phyloP scores from a whole-genome alignment of 2,329 filamentous ascomycete species.

The Geosmithia putterillii region DNA sequence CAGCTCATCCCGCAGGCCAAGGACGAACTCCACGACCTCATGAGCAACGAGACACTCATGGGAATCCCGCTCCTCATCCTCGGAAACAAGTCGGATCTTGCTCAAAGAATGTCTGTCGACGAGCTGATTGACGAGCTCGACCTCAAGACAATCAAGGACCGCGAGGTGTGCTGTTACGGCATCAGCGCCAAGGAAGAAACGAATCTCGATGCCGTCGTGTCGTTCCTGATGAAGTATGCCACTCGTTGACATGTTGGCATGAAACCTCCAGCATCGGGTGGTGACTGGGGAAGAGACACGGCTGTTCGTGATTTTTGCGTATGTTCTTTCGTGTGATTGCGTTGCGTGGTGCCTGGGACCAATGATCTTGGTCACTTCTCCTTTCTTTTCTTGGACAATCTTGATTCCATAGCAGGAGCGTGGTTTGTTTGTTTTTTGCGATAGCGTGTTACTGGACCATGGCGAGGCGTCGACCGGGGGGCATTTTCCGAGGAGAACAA shows the following conservation, averaged over 20 bases:
- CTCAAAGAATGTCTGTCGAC: slow-evolving; percentile 83
- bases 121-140: slow-evolving; percentile 90
- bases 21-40: slow-evolving; percentile 82
- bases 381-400: neutral
- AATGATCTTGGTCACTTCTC: neutral
- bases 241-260: slow-evolving; percentile 53
- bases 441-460: neutral
- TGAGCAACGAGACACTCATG: slow-evolving; percentile 72
- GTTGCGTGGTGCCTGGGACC: neutral
- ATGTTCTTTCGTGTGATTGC: neutral
- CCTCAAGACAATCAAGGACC: slow-evolving; percentile 75
- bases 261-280: neutral
- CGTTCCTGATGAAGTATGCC: slow-evolving; percentile 89
- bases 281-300: neutral
- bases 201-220: slow-evolving; percentile 90
- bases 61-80: slow-evolving; percentile 89
- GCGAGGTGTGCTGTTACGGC: slow-evolving; percentile 96
- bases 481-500: neutral
- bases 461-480: slow-evolving; percentile 1
- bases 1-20: slow-evolving; percentile 71
- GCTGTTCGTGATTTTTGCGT: neutral
- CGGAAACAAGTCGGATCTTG: slow-evolving; percentile 93
- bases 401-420: neutral
- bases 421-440: neutral
- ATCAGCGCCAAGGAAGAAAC: slow-evolving; percentile 99